A percentile compares a stretch with the other conserved stretches of the same genome.
Evolutionary conservation across 352 stramenopile genomes (phyloP).

Genomic region (Aphanomyces cochlioides): DNA sequence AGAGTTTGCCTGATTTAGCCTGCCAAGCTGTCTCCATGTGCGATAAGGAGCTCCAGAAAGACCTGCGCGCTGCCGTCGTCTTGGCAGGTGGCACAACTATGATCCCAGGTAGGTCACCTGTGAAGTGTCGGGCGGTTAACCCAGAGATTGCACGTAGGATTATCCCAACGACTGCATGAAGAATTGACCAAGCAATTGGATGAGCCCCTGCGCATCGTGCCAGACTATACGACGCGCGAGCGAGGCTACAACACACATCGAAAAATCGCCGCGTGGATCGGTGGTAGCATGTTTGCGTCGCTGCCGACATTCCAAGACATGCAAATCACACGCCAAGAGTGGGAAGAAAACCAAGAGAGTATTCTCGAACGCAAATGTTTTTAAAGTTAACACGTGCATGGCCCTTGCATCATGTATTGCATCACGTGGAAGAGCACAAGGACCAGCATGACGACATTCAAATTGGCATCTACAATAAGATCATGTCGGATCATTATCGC

Average conservation of each 20-base stretch:
- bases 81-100: conserved; percentile 83
- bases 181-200: conserved; percentile 45
- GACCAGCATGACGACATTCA: conserved; percentile 83
- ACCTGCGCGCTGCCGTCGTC: conserved; percentile 71
- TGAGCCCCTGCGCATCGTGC: conserved; percentile 59
- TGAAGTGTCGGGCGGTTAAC: background rate
- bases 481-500: background rate
- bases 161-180: conserved; percentile 75
- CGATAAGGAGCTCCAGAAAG: conserved; percentile 77
- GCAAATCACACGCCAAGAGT: conserved; percentile 85
- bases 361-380: conserved; percentile 85
- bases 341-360: conserved; percentile 84
- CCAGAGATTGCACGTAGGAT: conserved; percentile 32
- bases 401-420: conserved; percentile 82
- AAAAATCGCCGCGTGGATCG: conserved; percentile 83
- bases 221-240: conserved; percentile 68
- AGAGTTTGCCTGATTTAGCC: conserved; percentile 81
- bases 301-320: conserved; percentile 85
- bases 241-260: conserved; percentile 85
- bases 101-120: conserved; percentile 41
- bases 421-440: conserved; percentile 83
- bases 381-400: conserved; percentile 70
- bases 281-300: conserved; percentile 86
- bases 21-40: conserved; percentile 83
- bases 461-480: conserved; percentile 42